A percentile compares a stretch with the other conserved stretches of the same genome.
Evolutionary conservation across 352 stramenopile genomes (phyloP).

Genomic region (Globisporangium polare): DNA sequence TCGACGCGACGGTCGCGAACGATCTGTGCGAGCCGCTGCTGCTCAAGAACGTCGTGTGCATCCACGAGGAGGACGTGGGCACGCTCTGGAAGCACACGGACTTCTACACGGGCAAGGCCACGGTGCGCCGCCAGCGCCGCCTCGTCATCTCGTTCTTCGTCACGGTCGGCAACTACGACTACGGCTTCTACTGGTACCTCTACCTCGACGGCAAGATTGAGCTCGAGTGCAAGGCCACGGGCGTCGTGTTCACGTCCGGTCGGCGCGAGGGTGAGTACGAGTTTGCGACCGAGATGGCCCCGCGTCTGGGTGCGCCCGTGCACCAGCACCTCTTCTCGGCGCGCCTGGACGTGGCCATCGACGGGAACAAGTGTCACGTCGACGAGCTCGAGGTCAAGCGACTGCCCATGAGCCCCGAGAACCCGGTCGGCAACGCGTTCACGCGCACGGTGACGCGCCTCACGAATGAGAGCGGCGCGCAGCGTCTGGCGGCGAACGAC

Average conservation of each 20-base stretch:
- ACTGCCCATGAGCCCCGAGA: slow-evolving; percentile 30
- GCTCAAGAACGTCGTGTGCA: slow-evolving; percentile 72
- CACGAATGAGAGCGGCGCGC: slow-evolving; percentile 36
- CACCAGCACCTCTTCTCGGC: slow-evolving; percentile 82
- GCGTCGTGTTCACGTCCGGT: slow-evolving; percentile 80
- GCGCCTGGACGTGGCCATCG: slow-evolving; percentile 69
- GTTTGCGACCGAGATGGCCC: slow-evolving; percentile 40
- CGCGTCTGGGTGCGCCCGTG: slow-evolving; percentile 53
- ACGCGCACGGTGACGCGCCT: slow-evolving; percentile 43
- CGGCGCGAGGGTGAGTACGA: slow-evolving; percentile 49
- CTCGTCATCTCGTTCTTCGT: slow-evolving; percentile 83
- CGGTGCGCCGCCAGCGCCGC: slow-evolving; percentile 60
- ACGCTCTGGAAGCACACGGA: slow-evolving; percentile 80
- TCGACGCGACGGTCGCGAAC: slow-evolving; percentile 66
- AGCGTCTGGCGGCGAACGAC: slow-evolving; percentile 38
- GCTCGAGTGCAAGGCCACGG: slow-evolving; percentile 78
- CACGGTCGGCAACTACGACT: slow-evolving; percentile 87
- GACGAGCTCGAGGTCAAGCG: slow-evolving; percentile 55
- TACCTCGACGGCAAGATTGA: slow-evolving; percentile 76
- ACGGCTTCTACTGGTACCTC: slow-evolving; percentile 76
- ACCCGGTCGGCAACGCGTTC: slow-evolving; percentile 66
- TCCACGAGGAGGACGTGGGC: slow-evolving; percentile 82
- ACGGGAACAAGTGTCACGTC: slow-evolving; percentile 44
- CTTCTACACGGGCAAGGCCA: slow-evolving; percentile 22
- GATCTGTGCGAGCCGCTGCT: slow-evolving; percentile 41